A percentile compares a stretch with the other conserved stretches of the same genome.
Evolutionary conservation across 2,329 filamentous ascomycete species (phyloP).

Genomic region (Hymenoscyphus linearis): DNA sequence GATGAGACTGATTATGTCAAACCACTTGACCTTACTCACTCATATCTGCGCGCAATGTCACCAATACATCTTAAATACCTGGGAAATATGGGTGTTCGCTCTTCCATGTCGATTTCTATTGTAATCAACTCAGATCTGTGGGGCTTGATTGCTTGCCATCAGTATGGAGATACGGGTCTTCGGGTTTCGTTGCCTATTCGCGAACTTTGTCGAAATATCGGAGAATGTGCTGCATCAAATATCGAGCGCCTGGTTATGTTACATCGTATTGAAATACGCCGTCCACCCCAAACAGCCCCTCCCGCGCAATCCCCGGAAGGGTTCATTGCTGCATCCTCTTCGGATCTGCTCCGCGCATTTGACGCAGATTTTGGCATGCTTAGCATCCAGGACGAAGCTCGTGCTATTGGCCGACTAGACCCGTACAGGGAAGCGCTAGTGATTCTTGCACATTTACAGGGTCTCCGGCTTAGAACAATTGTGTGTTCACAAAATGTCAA

Average conservation of each 20-base stretch:
- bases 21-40: conserved; percentile 76
- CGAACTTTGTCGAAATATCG: conserved; percentile 82
- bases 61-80: conserved; percentile 85
- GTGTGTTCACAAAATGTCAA: conserved; percentile 18
- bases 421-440: conserved; percentile 22
- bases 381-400: conserved; percentile 20
- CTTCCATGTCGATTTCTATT: conserved; percentile 89
- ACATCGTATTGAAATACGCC: conserved; percentile 17
- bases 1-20: conserved; percentile 63
- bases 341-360: conserved; percentile 20
- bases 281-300: conserved; percentile 9
- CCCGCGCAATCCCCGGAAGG: conserved; percentile 13
- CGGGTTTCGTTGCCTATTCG: conserved; percentile 81
- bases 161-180: conserved; percentile 71
- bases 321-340: conserved; percentile 20
- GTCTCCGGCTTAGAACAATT: conserved; percentile 15
- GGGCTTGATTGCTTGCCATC: conserved; percentile 82
- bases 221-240: conserved; percentile 20
- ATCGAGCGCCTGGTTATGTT: conserved; percentile 20
- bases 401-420: conserved; percentile 22
- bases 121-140: conserved; percentile 79
- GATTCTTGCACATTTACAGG: conserved; percentile 20
- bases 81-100: conserved; percentile 78
- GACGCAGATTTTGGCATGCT: conserved; percentile 25
- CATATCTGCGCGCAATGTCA: conserved; percentile 82